phyloP scores from a whole-genome alignment of 352 stramenopile species.

The Globisporangium canariense region DNA sequence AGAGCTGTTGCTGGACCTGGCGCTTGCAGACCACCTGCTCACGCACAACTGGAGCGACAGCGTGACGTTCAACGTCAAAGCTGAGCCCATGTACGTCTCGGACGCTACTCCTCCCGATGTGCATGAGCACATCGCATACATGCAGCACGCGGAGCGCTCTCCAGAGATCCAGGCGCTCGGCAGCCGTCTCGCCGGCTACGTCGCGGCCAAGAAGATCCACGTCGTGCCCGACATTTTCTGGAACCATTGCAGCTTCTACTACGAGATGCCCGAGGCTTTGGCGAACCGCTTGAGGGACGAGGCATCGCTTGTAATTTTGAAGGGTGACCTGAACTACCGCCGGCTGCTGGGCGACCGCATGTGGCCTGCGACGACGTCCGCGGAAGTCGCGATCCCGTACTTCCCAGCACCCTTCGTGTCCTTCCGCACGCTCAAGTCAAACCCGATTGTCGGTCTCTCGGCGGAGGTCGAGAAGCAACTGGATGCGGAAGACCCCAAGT shows the following conservation, averaged over 20 bases:
- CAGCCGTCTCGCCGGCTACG: constrained; percentile 33
- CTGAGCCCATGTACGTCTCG: constrained; percentile 75
- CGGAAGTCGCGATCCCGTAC: constrained; percentile 82
- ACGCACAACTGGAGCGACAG: constrained; percentile 39
- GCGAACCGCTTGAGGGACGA: constrained; percentile 23
- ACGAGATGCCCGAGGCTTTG: constrained; percentile 50
- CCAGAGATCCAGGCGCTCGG: constrained; percentile 41
- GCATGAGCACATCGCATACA: constrained; percentile 50
- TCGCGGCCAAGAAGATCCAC: constrained; percentile 25
- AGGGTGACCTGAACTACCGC: constrained; percentile 98
- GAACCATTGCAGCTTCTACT: constrained; percentile 76
- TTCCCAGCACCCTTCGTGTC: constrained; percentile 65
- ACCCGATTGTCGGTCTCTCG: constrained; percentile 55
- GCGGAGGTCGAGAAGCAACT: constrained; percentile 36
- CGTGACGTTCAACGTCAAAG: constrained; percentile 68
- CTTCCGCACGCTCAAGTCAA: constrained; percentile 74
- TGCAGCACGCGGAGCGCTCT: constrained; percentile 34
- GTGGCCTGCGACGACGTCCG: constrained; percentile 83
- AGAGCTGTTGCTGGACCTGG: constrained; percentile 64
- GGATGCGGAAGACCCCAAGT: constrained; percentile 51
- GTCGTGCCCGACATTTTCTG: constrained; percentile 42
- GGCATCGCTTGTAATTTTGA: constrained; percentile 91
- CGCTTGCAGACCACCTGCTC: constrained; percentile 61
- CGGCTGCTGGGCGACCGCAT: constrained; percentile 91
- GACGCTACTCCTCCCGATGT: constrained; percentile 63